Evolutionary conservation across 2,329 filamentous ascomycete species (phyloP).

Genomic region (Aspergillus aculeatus): DNA sequence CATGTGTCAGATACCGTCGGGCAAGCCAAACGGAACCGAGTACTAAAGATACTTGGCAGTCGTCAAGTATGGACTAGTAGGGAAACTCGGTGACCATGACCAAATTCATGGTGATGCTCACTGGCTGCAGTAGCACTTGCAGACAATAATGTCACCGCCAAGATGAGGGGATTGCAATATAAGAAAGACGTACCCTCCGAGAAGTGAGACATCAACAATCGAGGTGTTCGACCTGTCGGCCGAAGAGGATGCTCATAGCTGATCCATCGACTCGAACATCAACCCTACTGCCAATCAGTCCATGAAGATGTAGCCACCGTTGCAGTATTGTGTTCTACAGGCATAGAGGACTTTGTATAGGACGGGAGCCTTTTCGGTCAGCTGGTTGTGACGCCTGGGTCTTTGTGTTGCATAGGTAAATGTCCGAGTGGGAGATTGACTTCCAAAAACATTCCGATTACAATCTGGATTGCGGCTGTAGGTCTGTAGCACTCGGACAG

Average conservation of each 20-base stretch:
- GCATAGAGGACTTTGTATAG: not conserved
- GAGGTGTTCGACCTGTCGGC: not conserved
- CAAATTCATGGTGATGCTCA: not conserved
- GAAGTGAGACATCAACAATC: not conserved
- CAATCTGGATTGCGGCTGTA: not conserved
- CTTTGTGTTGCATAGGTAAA: not conserved
- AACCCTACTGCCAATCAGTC: not conserved
- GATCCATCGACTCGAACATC: not conserved
- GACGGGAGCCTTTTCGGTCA: not conserved
- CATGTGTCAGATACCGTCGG: too few species aligned
- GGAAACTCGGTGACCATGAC: not conserved
- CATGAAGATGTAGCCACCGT: not conserved
- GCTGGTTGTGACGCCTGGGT: not conserved
- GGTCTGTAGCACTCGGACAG: not conserved
- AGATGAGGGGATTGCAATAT: not conserved
- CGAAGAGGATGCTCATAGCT: not conserved
- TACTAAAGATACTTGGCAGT: not conserved
- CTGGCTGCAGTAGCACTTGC: not conserved
- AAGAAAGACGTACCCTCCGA: not conserved
- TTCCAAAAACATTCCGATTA: not conserved
- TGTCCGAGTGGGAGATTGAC: not conserved
- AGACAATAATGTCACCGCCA: not conserved
- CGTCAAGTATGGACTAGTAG: not conserved
- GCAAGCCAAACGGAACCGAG: too few species aligned
- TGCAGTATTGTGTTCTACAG: not conserved